Evolutionary conservation across 2,329 filamentous ascomycete genomes (phyloP).

Genomic region (Fusarium sp.): DNA sequence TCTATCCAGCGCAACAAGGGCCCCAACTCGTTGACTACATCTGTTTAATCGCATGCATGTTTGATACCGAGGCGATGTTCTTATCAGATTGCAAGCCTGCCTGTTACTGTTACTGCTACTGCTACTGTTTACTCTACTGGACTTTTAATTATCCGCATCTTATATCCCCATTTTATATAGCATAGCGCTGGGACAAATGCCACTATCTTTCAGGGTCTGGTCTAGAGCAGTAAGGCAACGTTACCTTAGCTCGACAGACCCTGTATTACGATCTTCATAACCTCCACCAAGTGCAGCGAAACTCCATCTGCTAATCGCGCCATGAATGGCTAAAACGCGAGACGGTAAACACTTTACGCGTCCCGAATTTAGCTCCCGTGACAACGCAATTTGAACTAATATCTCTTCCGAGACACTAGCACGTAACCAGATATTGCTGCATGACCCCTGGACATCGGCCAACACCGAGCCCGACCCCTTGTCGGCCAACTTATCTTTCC

Average conservation of each 20-base stretch:
- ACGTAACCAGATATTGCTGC: conserved; percentile 10
- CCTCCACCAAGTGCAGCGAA: not conserved
- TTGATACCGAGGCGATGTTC: not conserved
- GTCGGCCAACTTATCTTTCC: conserved; percentile 43
- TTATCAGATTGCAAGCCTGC: conserved; percentile 5
- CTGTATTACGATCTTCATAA: conserved; percentile 20
- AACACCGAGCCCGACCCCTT: conserved; percentile 7
- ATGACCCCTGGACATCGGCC: conserved; percentile 8
- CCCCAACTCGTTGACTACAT: conserved; percentile 22
- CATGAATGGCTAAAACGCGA: conserved; percentile 2
- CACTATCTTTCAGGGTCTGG: not conserved
- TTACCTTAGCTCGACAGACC: not conserved
- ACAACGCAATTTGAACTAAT: conserved; percentile 6
- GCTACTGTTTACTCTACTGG: not conserved
- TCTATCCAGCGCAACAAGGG: conserved; percentile 27
- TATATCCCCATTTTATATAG: not conserved
- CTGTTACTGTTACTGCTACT: not conserved
- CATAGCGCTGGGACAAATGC: not conserved
- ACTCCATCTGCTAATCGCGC: conserved; percentile 6
- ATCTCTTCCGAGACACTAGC: conserved; percentile 9
- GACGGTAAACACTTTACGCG: not conserved
- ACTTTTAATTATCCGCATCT: not conserved
- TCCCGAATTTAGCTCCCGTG: conserved; percentile 5
- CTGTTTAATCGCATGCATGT: conserved; percentile 5
- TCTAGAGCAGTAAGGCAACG: too few species aligned